Evolutionary conservation across 768 basidiomycete species (phyloP).

Genomic region (Cyclocybe aegerita): DNA sequence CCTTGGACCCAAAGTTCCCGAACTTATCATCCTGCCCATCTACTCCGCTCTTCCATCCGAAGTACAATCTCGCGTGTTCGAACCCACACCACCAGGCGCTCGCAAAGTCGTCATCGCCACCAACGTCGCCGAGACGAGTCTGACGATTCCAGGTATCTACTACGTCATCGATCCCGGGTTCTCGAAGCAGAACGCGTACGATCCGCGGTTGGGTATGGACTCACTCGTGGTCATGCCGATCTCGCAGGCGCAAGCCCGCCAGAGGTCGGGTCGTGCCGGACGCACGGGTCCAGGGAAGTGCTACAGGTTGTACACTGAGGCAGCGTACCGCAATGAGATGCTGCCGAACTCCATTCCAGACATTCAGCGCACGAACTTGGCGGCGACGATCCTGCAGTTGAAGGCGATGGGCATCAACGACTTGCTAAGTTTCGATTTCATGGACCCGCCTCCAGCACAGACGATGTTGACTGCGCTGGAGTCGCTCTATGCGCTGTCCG

Average conservation of each 20-base stretch:
- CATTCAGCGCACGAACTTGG: conserved; percentile 93
- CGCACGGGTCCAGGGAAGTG: conserved; percentile 98
- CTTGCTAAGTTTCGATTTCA: conserved; percentile 96
- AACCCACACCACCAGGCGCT: conserved; percentile 96
- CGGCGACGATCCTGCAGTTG: conserved; percentile 89
- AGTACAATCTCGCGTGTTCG: conserved; percentile 97
- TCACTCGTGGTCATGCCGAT: conserved; percentile 98
- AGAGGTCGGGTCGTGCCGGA: conserved; percentile 94
- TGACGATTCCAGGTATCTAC: conserved; percentile 98
- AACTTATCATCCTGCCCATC: conserved; percentile 94
- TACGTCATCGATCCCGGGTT: conserved; percentile 99
- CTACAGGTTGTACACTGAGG: conserved; percentile 97
- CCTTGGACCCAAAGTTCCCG: conserved; percentile 96
- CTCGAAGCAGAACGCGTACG: conserved; percentile 98
- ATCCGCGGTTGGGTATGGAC: conserved; percentile 97
- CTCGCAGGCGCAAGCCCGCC: conserved; percentile 96
- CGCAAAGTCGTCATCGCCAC: conserved; percentile 99
- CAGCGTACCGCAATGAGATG: conserved; percentile 99
- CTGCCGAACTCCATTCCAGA: conserved; percentile 96
- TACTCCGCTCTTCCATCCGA: conserved; percentile 98
- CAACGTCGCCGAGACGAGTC: conserved; percentile 97
- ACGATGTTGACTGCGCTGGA: conserved; percentile 97
- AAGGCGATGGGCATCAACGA: conserved; percentile 99
- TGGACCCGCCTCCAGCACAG: conserved; percentile 97
- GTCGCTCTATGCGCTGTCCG: conserved; percentile 91